Percentiles rank a stretch among this genome's conserved stretches.
phyloP scores from a whole-genome alignment of 83 land plant species.

The Picea abies region DNA sequence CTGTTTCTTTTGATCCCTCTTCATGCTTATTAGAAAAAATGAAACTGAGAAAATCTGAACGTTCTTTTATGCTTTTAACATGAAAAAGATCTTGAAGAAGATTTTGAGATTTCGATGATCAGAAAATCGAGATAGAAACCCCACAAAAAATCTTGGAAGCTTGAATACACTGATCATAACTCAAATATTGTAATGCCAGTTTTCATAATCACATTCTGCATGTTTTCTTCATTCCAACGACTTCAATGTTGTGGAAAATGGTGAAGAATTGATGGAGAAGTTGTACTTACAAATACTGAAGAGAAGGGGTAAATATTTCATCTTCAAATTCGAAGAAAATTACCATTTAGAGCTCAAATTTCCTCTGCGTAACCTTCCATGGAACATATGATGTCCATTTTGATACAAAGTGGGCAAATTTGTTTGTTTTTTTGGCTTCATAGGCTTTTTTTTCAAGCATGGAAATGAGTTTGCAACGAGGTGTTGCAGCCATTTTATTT shows the following conservation, averaged over 20 bases:
- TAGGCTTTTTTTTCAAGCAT: background rate
- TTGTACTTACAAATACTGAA: background rate
- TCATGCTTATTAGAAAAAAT: background rate
- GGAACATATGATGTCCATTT: background rate
- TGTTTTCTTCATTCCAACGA: background rate
- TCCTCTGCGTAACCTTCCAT: background rate
- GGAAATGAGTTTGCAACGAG: background rate
- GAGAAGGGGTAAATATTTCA: background rate
- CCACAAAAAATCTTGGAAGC: background rate
- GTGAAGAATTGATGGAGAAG: background rate
- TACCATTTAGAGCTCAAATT: no score
- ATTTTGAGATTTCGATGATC: background rate
- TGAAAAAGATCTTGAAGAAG: background rate
- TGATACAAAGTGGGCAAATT: background rate
- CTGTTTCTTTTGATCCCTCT: no score
- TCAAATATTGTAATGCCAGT: no score
- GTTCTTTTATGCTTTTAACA: no score
- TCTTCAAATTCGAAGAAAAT: background rate
- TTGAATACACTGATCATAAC: background rate
- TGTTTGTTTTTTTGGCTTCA: no score
- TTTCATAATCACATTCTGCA: background rate
- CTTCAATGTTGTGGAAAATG: no score
- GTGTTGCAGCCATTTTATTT: no score
- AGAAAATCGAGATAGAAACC: background rate
- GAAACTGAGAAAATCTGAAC: background rate